These are phyloP conservation scores for Diplodia seriata DNA, from an alignment of 2,329 filamentous ascomycete species.

Conservation along the genomic window DNA sequence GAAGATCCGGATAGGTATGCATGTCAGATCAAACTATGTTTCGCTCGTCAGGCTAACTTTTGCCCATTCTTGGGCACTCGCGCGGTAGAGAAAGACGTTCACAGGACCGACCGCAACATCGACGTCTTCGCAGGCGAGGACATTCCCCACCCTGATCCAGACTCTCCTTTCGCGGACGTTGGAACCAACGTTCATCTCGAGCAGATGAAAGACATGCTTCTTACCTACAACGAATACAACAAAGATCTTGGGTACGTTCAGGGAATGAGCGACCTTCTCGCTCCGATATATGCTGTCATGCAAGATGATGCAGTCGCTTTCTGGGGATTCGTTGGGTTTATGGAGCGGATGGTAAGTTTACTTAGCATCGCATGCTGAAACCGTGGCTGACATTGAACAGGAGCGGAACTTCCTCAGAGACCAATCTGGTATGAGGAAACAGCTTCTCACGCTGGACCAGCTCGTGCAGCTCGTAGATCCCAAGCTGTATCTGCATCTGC, in stretches of 20 bases:
- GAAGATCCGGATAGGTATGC: conserved; percentile 86
- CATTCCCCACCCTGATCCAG: conserved; percentile 93
- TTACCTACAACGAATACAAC: conserved; percentile 99
- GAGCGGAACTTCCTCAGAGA: conserved; percentile 95
- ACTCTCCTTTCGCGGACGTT: conserved; percentile 88
- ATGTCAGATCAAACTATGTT: conserved; percentile 19
- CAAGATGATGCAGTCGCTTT: conserved; percentile 97
- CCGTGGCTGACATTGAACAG: conserved; percentile 41
- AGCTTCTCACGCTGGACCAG: conserved; percentile 89
- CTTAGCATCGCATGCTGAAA: too few species aligned
- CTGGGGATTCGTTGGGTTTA: conserved; percentile 95
- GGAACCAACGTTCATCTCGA: conserved; percentile 98
- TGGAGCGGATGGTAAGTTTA: conserved; percentile 82
- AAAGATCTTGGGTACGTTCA: conserved; percentile 95
- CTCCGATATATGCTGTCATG: conserved; percentile 94
- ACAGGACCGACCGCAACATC: conserved; percentile 92
- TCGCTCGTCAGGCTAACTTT: conserved; percentile 49
- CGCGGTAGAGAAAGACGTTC: conserved; percentile 91
- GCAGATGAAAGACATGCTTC: conserved; percentile 98
- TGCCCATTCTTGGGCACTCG: conserved; percentile 62
- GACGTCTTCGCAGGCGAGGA: conserved; percentile 97
- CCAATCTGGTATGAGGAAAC: conserved; percentile 93
- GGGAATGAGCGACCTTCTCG: conserved; percentile 96
- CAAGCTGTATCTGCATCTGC: conserved; percentile 86
- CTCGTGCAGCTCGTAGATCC: conserved; percentile 97